Conservation (phyloP, 2,329 filamentous ascomycete genomes). For the Cytospora mali region DNA sequence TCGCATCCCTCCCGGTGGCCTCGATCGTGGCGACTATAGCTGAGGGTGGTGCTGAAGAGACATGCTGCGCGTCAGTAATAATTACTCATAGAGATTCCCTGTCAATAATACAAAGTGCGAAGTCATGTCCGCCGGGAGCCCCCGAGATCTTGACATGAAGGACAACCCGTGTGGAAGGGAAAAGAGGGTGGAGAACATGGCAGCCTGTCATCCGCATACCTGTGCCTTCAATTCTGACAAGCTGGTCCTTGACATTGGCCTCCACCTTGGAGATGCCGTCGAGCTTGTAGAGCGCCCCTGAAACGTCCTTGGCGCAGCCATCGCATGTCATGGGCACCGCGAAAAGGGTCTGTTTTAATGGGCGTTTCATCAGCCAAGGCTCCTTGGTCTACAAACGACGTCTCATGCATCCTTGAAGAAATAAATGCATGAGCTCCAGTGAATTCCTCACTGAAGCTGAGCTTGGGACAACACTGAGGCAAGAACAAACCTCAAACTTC, state of each 20-base stretch:
- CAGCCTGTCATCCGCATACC: conserved; percentile 46
- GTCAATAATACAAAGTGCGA: background rate
- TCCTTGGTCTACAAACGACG: conserved; percentile 3
- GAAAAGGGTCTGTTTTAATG: conserved; percentile 75
- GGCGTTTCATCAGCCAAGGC: conserved; percentile 26
- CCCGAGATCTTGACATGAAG: background rate
- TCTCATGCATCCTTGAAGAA: background rate
- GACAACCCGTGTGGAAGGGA: conserved; percentile 12
- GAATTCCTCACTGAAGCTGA: no score
- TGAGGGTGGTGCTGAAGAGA: conserved; percentile 71
- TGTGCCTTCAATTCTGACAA: conserved; percentile 84
- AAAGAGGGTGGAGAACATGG: conserved; percentile 1
- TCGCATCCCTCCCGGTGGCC: conserved; percentile 87
- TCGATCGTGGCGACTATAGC: conserved; percentile 88
- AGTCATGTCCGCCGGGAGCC: background rate
- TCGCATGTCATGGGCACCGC: conserved; percentile 94
- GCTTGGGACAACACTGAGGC: background rate
- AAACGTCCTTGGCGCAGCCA: conserved; percentile 83
- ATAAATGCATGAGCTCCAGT: no score
- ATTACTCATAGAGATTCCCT: background rate
- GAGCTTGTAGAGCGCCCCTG: conserved; percentile 74
- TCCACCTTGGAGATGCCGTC: conserved; percentile 81
- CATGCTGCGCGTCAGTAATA: conserved; percentile 17
- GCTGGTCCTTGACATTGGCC: conserved; percentile 78
- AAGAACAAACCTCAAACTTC: conserved; percentile 48